Base-by-base conservation (phyloP, 106 monocot genomes). In the Dendrobium nobile region DNA sequence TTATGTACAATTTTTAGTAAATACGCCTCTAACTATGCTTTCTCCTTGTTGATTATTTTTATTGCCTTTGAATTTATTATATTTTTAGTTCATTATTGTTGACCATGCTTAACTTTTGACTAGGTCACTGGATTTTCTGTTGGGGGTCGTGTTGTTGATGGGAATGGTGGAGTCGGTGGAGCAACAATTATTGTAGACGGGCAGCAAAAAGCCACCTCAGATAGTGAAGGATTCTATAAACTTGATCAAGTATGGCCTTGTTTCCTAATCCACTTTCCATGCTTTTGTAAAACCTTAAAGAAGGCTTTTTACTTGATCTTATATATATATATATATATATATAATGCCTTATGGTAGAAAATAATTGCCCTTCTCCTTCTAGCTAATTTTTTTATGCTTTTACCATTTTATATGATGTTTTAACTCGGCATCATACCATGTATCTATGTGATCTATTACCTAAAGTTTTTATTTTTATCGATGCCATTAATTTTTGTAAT, bases 101-200 rank as follows among this genome's bases (percentile, higher is more conserved):
- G 33, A 72, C 11, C 9, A 37, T 17, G 40, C 4, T 28, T 27
- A 37, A 83, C 33, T 80, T 73, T 55, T 80, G 59, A 48, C n/a
- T 42, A 98, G 98, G 98, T 99, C 41, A 99, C 99, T 83, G 99
- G 99, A 79, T 99, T 99, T 89, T 99, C 99, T 73, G 84, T 99
- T 83, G 93, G 95, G 18, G 99, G 99, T 20, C 99, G 93, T 88
- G 93, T 95, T 79, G 59, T 95, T 79, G 93, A 95, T 86, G 82
- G 43, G 41, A 76, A 83, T 83, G 95, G 93, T 82, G 99, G 99
- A 54, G 87, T 99, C 9, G 88, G 82, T 73, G 82, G 84, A 75
- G 95, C 87, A 9, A 88, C 85, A 84, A 88, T 99, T 73, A 82
- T 85, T 73, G 89, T 99, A 47, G 99, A 99, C 68, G 93, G 91